Evolutionary conservation across 495 filamentous ascomycete species (phyloP).

Genomic region (Mytilinidion resinicola): DNA sequence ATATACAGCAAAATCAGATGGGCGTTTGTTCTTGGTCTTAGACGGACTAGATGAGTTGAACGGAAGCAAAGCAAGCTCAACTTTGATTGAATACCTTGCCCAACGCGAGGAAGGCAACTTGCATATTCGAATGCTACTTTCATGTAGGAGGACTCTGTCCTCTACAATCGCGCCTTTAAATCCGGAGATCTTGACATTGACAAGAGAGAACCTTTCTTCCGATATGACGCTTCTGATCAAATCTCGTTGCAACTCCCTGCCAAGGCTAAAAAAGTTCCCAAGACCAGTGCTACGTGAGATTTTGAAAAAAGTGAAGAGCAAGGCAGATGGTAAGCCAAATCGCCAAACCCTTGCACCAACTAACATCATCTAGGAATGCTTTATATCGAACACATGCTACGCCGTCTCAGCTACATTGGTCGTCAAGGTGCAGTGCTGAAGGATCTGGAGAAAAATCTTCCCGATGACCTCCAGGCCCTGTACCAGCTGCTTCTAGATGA

Average conservation of each 20-base stretch:
- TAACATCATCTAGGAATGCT: slow-evolving; percentile 17
- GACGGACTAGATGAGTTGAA: slow-evolving; percentile 7
- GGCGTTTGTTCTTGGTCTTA: background rate
- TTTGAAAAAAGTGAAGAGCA: background rate
- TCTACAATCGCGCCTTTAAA: too few species aligned
- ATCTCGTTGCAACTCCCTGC: too few species aligned
- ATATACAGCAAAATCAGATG: background rate
- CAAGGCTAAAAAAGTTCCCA: too few species aligned
- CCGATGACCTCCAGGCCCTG: slow-evolving; percentile 10
- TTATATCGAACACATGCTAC: slow-evolving; percentile 26
- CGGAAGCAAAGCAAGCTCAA: background rate
- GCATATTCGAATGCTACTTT: background rate
- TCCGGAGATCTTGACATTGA: too few species aligned
- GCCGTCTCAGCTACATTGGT: slow-evolving; percentile 18
- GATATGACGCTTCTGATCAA: too few species aligned
- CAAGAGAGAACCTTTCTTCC: too few species aligned
- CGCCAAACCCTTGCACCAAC: background rate
- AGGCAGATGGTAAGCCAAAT: slow-evolving; percentile 6
- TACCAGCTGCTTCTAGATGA: slow-evolving; percentile 24
- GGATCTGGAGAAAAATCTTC: slow-evolving; percentile 13
- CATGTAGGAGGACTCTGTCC: too few species aligned
- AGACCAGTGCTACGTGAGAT: background rate
- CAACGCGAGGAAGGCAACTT: background rate
- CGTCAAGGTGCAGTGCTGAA: slow-evolving; percentile 20
- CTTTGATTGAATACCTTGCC: background rate